These are phyloP conservation scores for Cajanus cajan DNA, from an alignment of 306 rosid species.

Conservation along the genomic window DNA sequence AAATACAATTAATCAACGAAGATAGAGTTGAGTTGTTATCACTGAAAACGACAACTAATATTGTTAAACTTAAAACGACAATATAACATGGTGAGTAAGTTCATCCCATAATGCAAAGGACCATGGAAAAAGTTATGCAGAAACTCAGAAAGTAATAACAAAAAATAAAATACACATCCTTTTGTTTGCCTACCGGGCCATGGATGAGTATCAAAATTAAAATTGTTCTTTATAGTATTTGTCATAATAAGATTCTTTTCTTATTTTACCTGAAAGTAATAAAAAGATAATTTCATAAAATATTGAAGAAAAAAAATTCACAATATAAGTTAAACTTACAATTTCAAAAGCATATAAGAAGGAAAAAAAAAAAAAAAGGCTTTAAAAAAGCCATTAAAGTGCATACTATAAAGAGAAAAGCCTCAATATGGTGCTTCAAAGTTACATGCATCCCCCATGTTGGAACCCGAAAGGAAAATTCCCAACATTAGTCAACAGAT, in stretches of 20 bases:
- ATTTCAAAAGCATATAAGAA: not conserved
- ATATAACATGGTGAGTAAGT: not conserved
- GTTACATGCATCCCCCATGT: too few relatives aligned
- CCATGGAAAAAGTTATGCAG: not conserved
- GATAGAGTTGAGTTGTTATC: constrained; percentile 3
- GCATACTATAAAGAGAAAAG: not conserved
- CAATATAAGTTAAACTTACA: not conserved
- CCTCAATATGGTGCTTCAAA: not conserved
- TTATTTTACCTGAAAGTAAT: too few relatives aligned
- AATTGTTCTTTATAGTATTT: not conserved
- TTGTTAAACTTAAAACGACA: not conserved
- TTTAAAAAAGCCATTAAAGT: not conserved
- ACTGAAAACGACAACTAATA: not conserved
- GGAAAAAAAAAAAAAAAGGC: not conserved
- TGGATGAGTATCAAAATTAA: not conserved
- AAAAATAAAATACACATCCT: not conserved
- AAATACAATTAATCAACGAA: not conserved
- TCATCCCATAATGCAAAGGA: not conserved
- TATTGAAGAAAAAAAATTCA: not conserved
- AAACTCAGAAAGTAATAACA: not conserved
- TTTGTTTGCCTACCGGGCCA: constrained; percentile 2
- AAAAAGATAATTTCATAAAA: not conserved
- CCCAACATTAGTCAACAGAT: too few relatives aligned
- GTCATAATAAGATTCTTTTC: not conserved
- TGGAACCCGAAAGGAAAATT: too few relatives aligned